Base-by-base conservation (phyloP, 345 rosid species). In the Chamaenerion angustifolium region DNA sequence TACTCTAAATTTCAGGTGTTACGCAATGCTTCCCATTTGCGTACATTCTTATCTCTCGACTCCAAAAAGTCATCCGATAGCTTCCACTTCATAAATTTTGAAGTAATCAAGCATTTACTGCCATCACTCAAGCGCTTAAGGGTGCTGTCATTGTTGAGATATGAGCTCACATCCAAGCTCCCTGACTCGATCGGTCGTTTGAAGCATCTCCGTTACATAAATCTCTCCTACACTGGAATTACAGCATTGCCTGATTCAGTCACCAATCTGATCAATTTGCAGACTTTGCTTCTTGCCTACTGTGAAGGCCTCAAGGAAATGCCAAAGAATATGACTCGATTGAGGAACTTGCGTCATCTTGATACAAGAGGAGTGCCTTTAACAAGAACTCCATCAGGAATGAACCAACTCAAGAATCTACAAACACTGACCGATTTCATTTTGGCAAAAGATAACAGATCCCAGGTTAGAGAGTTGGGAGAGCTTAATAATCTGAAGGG, bases 401-500 rank as follows among this genome's bases (percentile, higher is more conserved):
- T 73, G 41, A 44, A 43, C 13, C 40, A 49, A 2, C 41, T 69
- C 10, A 57, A 21, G 11, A 35, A 48, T 55, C 64, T 73, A 11
- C 61, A 14, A 10, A 48, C 31, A 3, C 41, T 66, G 35, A 42
- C 66, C 6, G 51, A 60, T 25, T 69, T 57, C 21, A 25, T 63
- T 21, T 60, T 69, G 45, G 64, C 67, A 8, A 35, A 63, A 35
- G 57, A 12, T 8, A 21, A 43, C 1, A 56, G 56, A 10, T 41
- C 56, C 0, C 3, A 40, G 27, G 44, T 66, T 31, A 42, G 27
- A 25, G 67, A 64, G 40, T 58, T 72, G 55, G 55, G 55, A 48
- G 51, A 52, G 41, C 47, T 72, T 13, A 13, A 43, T 3, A 10
- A 41, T 52, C 68, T 72, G n/a, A 47, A 17, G 11, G 74, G 76